Evolutionary conservation across 2,329 filamentous ascomycete genomes (phyloP).

Genomic region (Hymenoscyphus repandus): DNA sequence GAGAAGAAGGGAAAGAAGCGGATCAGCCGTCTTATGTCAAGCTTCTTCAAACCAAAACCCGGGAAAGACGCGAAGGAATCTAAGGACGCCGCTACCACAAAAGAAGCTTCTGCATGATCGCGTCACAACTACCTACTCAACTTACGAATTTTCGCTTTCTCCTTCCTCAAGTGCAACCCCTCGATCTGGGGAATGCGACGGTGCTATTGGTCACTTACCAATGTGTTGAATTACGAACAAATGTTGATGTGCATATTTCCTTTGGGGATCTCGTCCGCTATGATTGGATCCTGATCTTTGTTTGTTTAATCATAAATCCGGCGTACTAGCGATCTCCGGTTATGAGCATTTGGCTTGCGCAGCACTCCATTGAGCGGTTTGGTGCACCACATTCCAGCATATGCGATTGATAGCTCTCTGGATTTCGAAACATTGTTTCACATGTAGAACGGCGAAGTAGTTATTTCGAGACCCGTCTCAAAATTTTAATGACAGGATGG

Average conservation of each 20-base stretch:
- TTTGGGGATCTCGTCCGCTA: slow-evolving; percentile 13
- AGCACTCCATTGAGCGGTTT: slow-evolving; percentile 10
- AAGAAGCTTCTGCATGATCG: slow-evolving; percentile 7
- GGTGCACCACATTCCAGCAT: slow-evolving; percentile 12
- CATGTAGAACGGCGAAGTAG: slow-evolving; percentile 13
- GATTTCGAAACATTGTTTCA: slow-evolving; percentile 21
- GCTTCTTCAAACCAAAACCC: slow-evolving; percentile 59
- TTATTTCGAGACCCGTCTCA: slow-evolving; percentile 13
- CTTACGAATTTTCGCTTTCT: background rate
- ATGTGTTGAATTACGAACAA: slow-evolving; percentile 22
- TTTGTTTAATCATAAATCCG: slow-evolving; percentile 19
- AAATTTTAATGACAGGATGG: slow-evolving; percentile 25
- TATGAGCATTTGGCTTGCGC: slow-evolving; percentile 18
- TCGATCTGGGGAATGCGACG: background rate
- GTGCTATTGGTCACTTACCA: slow-evolving; percentile 14
- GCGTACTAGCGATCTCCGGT: slow-evolving; percentile 25
- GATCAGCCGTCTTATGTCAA: slow-evolving; percentile 66
- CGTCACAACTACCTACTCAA: background rate
- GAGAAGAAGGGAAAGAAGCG: slow-evolving; percentile 59
- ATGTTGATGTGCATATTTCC: slow-evolving; percentile 26
- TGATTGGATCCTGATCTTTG: slow-evolving; percentile 13
- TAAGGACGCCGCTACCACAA: slow-evolving; percentile 6
- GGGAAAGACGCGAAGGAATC: too few species aligned
- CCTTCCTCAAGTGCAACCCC: background rate
- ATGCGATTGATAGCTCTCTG: slow-evolving; percentile 17